phyloP scores from a whole-genome alignment of 805 yeast species.

The Sporopachydermia lactativora region DNA sequence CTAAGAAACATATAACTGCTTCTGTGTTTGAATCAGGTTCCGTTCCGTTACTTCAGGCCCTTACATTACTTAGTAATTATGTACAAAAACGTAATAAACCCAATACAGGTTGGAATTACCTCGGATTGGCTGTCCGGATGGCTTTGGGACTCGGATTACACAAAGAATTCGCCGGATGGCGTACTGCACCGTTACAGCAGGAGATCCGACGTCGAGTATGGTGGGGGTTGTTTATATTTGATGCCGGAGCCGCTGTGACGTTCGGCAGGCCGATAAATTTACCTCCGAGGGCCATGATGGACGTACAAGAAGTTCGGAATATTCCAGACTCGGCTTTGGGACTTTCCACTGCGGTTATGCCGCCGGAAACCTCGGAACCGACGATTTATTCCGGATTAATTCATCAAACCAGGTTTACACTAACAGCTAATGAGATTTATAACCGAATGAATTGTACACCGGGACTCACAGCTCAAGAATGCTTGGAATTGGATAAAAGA shows the following conservation, averaged over 20 bases:
- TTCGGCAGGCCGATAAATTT: slow-evolving; percentile 50
- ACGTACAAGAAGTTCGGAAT: slow-evolving; percentile 35
- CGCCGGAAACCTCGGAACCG: slow-evolving; percentile 19
- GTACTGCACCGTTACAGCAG: slow-evolving; percentile 26
- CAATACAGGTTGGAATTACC: slow-evolving; percentile 54
- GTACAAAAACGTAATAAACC: slow-evolving; percentile 52
- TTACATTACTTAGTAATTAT: slow-evolving; percentile 42
- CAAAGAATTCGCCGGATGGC: slow-evolving; percentile 33
- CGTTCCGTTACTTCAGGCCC: slow-evolving; percentile 35
- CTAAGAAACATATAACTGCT: slow-evolving; percentile 29
- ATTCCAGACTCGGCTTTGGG: slow-evolving; percentile 30
- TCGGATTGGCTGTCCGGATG: slow-evolving; percentile 53
- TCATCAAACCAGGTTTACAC: slow-evolving; percentile 36
- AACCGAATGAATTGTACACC: slow-evolving; percentile 33
- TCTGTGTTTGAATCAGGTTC: slow-evolving; percentile 48
- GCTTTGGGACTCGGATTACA: slow-evolving; percentile 52
- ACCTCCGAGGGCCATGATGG: slow-evolving; percentile 32
- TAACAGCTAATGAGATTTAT: slow-evolving; percentile 33
- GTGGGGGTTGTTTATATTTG: slow-evolving; percentile 57
- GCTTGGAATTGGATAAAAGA: slow-evolving; percentile 30
- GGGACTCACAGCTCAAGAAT: slow-evolving; percentile 33
- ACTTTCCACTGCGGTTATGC: slow-evolving; percentile 13
- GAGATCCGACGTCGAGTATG: slow-evolving; percentile 49
- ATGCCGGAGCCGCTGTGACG: slow-evolving; percentile 48
- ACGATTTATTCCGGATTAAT: slow-evolving; percentile 46